Base-by-base conservation (phyloP, 495 filamentous ascomycete species). In the Penicillium chermesinum region DNA sequence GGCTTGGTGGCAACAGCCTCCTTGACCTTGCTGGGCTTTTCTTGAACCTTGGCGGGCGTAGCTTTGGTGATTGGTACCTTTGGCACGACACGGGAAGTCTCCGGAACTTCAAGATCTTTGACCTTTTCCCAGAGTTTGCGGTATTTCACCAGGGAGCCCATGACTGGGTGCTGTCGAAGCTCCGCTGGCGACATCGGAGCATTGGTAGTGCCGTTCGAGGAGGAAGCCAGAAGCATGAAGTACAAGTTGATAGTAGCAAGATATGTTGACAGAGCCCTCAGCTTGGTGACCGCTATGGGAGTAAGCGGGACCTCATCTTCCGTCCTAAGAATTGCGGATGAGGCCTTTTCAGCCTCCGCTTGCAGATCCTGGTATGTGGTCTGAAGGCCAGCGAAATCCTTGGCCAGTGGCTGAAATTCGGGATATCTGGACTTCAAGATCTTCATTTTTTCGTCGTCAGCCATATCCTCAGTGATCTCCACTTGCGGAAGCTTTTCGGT, bases 191-290 rank as follows among this genome's bases (percentile, higher is more conserved):
- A 71, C 64, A 84, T 74, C 12, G 79, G 65, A n/a, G 69, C 39
- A 8, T 69, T 69, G 10, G 59, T 58, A 32, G 73, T 70, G 13
- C 78, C 56, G 19, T 69, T 75, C 39, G 80, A 69, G 12, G 85
- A 75, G 1, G 84, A 94, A 19, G 88, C 85, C 20, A 97, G 70
- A 34, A 97, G 76, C 46, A 89, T 87, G 63, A 98, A 96, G 64
- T 97, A 98, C 82, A 96, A 89, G 47, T 85, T 82, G 57, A 97
- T 73, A 0, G 88, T 75, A 30, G 85, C 91, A 14, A 97, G 71
- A 63, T 97, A 96, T 38, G 89, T 83, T 21, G 84, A 84, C 19
- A 95, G 65, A 18, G 91, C 81, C 52, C 84, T 83, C 52, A 82
- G 69, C 59, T 93, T 89, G 40, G 87, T 66, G 5, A 88, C 75